A percentile compares a stretch with the other conserved stretches of the same genome.
phyloP scores from a whole-genome alignment of 495 filamentous ascomycete genomes.

The Evernia prunastri region DNA sequence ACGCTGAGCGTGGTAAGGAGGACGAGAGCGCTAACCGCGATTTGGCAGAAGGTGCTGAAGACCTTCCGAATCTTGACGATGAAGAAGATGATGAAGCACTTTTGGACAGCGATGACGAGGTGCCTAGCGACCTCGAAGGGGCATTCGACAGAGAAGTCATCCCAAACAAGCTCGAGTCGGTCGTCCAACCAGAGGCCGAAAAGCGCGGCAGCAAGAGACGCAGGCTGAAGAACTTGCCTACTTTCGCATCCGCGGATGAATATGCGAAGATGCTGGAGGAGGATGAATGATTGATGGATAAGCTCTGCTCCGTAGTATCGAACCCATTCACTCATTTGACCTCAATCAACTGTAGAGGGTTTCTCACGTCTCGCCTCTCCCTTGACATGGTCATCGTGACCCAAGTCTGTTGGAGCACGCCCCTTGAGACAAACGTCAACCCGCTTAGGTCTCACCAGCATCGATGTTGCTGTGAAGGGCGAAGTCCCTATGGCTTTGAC shows the following conservation, averaged over 20 bases:
- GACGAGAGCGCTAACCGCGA: slow-evolving; percentile 40
- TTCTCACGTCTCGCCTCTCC: no score
- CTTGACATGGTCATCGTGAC: neutral
- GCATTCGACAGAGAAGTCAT: slow-evolving; percentile 32
- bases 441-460: neutral
- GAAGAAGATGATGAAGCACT: slow-evolving; percentile 49
- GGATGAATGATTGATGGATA: slow-evolving; percentile 43
- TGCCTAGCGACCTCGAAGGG: slow-evolving; percentile 48
- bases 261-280: slow-evolving; percentile 79
- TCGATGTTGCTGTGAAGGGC: neutral
- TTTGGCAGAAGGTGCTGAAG: slow-evolving; percentile 34
- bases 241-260: slow-evolving; percentile 87
- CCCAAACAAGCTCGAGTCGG: slow-evolving; percentile 26
- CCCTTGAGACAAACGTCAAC: neutral
- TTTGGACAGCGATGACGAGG: slow-evolving; percentile 48
- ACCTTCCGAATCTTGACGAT: slow-evolving; percentile 41
- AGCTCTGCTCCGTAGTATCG: neutral
- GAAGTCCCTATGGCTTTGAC: neutral
- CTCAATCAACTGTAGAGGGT: neutral
- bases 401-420: neutral
- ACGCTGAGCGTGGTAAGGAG: slow-evolving; percentile 41
- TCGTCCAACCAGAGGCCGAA: slow-evolving; percentile 22
- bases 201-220: slow-evolving; percentile 61
- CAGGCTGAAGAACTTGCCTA: slow-evolving; percentile 83
- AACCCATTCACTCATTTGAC: neutral